These are phyloP conservation scores for Niebla homalea DNA, from an alignment of 495 filamentous ascomycete species.

Conservation along the genomic window DNA sequence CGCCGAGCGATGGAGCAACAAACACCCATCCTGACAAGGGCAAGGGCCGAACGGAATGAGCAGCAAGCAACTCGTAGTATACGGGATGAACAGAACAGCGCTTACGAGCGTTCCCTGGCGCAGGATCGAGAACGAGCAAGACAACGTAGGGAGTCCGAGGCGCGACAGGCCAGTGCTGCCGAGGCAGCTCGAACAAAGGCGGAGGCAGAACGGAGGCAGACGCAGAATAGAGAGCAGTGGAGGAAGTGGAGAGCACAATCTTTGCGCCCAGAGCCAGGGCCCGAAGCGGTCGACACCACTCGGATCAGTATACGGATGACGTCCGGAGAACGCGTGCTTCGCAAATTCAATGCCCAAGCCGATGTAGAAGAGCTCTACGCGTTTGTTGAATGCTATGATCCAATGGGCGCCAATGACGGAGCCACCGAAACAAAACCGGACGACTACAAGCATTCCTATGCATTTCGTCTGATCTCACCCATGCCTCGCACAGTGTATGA, in stretches of 20 bases:
- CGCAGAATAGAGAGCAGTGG: constrained; percentile 55
- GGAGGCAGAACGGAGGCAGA: constrained; percentile 45
- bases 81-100: constrained; percentile 72
- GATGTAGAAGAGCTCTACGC: constrained; percentile 84
- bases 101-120: constrained; percentile 83
- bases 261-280: constrained; percentile 53
- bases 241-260: constrained; percentile 60
- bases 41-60: constrained; percentile 54
- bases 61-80: constrained; percentile 67
- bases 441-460: constrained; percentile 63
- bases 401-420: constrained; percentile 30
- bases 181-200: constrained; percentile 48
- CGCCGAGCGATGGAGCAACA: constrained; percentile 57
- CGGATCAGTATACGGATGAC: constrained; percentile 71
- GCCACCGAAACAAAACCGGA: constrained; percentile 37
- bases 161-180: constrained; percentile 47
- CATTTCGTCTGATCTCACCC: constrained; percentile 66
- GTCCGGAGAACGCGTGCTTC: constrained; percentile 56
- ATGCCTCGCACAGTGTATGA: constrained; percentile 72
- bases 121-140: constrained; percentile 72
- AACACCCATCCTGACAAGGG: constrained; percentile 50
- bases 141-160: constrained; percentile 59
- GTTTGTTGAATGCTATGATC: constrained; percentile 84
- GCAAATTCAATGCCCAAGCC: constrained; percentile 51
- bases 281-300: constrained; percentile 53